Conservation (phyloP, 176 grass and related monocot genomes). For the Stipa capillata region DNA sequence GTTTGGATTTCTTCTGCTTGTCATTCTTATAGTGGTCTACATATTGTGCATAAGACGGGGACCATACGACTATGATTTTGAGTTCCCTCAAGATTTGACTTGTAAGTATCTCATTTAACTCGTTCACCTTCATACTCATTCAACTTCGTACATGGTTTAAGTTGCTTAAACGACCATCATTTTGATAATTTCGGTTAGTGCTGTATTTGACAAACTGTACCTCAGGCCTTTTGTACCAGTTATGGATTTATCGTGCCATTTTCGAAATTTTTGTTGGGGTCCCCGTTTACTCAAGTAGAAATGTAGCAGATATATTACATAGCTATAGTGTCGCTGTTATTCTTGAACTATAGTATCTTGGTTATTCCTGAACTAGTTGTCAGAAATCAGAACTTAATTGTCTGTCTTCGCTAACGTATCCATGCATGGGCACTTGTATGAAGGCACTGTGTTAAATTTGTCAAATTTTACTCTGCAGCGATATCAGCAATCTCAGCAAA, state of each 20-base stretch:
- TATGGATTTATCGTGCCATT: background rate
- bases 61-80: constrained; percentile 87
- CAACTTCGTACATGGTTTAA: background rate
- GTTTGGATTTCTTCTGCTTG: constrained; percentile 53
- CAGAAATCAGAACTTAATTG: background rate
- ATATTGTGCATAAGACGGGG: constrained; percentile 76
- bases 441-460: background rate
- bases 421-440: background rate
- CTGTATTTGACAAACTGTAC: background rate
- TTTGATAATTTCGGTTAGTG: background rate
- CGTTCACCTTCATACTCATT: background rate
- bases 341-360: background rate
- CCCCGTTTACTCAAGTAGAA: background rate
- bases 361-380: background rate
- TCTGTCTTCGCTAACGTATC: background rate
- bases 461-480: background rate
- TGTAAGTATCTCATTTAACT: constrained; percentile 35
- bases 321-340: background rate
- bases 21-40: constrained; percentile 72
- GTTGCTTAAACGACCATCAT: background rate
- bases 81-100: constrained; percentile 93
- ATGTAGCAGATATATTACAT: background rate
- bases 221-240: background rate
- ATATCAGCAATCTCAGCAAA: constrained; percentile 85
- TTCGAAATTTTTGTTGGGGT: background rate